Evolutionary conservation across 139 green algal species (phyloP), one percentile per base, ranked within the genome.

Genomic region (Parachlorella kessleri): DNA sequence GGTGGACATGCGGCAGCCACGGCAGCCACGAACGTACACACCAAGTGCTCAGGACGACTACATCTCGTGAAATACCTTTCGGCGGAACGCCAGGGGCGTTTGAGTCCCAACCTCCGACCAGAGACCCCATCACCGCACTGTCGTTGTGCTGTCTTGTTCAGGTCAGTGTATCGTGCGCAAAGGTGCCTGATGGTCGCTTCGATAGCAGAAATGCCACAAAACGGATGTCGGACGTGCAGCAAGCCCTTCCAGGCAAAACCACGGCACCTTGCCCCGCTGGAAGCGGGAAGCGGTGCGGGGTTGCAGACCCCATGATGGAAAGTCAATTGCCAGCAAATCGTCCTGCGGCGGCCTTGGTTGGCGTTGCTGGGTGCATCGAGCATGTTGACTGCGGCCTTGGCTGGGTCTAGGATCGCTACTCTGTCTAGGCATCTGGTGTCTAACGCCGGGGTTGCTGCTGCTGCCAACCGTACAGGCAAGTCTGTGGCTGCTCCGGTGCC

Each of bases 81-180:
- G 74, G 74, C 18, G 64, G 55, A 38, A 36, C 37, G 30, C 65
- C 38, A 2, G 74, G 74, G 4, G n/a, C 3, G 24, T 5, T 21
- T 10, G 74, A n/a, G 40, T 80, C 75, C 75, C 75, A 80, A 5
- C 64, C 40, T 14, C 32, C 10, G 8, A 59, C 41, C 1, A 80
- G 65, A 23, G 33, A 64, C 23, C 75, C 75, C 75, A 80, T 80
- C 26, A 39, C 28, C 30, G n/a, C 10, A 36, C 35, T 38, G 2
- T n/a, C 36, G 23, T 26, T 24, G 26, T 24, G 26, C 35, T 59
- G 35, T 74, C 28, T 37, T 14, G 32, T 67, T 9, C 26, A 8
- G 69, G 55, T 63, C 6, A 33, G 28, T 28, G 26, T 59, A 28
- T 14, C 0, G 48, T 21, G 32, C 38, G 28, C 6, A 32, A 65